Evolutionary conservation across 1,284 basidiomycete species (phyloP).

Genomic region (Erythrobasidium hasegawianum): DNA sequence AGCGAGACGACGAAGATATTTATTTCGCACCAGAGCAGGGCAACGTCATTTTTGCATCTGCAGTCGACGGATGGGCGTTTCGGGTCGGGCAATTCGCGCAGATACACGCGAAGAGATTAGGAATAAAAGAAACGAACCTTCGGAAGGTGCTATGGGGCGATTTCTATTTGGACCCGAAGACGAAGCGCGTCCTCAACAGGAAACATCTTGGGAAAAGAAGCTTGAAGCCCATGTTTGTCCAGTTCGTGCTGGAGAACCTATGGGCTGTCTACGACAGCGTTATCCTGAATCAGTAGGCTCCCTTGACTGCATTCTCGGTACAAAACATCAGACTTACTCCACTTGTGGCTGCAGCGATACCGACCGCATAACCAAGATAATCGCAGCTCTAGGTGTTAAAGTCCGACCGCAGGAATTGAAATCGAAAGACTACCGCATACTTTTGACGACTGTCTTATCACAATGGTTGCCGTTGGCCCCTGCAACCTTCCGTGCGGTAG

Average conservation of each 20-base stretch:
- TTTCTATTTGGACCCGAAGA: constrained; percentile 94
- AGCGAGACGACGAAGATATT: constrained; percentile 94
- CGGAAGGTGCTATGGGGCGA: constrained; percentile 93
- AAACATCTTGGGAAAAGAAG: constrained; percentile 72
- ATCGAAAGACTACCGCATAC: constrained; percentile 79
- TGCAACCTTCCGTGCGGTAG: constrained; percentile 84
- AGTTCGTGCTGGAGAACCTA: constrained; percentile 94
- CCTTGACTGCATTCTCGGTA: background rate
- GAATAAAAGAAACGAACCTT: constrained; percentile 82
- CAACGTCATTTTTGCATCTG: constrained; percentile 95
- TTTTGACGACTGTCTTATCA: constrained; percentile 81
- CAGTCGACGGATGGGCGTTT: constrained; percentile 98
- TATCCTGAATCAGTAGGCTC: constrained; percentile 73
- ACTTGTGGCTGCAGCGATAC: constrained; percentile 61
- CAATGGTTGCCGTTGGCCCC: constrained; percentile 96
- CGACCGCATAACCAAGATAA: constrained; percentile 85
- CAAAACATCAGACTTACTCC: background rate
- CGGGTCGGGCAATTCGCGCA: constrained; percentile 89
- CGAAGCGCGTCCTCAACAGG: constrained; percentile 84
- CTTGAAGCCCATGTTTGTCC: constrained; percentile 95
- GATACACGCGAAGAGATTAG: constrained; percentile 85
- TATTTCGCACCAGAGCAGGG: constrained; percentile 96
- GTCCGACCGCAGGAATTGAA: constrained; percentile 84
- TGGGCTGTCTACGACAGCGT: constrained; percentile 95
- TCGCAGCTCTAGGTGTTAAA: constrained; percentile 74